Evolutionary conservation across 2,329 filamentous ascomycete genomes (phyloP).

Genomic region (Phialocephala sp.): DNA sequence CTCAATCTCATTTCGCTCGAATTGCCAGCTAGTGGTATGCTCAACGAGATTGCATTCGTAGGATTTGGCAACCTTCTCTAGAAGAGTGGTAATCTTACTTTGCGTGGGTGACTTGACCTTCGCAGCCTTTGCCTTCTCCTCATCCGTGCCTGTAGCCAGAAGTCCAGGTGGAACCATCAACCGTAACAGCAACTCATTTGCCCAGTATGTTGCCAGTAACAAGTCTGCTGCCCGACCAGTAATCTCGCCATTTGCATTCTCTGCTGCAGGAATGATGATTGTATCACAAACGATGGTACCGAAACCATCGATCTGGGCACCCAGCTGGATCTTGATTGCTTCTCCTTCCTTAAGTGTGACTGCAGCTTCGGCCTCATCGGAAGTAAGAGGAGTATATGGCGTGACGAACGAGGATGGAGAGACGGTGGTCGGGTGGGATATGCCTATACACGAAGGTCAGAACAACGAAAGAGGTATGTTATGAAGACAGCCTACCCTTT

Average conservation of each 20-base stretch:
- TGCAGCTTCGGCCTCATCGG: constrained; percentile 84
- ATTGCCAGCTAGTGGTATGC: constrained; percentile 97
- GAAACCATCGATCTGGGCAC: constrained; percentile 97
- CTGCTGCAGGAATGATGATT: constrained; percentile 71
- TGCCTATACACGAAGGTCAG: constrained; percentile 60
- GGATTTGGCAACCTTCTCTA: constrained; percentile 89
- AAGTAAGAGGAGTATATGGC: constrained; percentile 90
- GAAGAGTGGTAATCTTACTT: constrained; percentile 80
- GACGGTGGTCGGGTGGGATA: constrained; percentile 92
- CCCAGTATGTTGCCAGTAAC: constrained; percentile 88
- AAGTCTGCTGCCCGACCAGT: constrained; percentile 84
- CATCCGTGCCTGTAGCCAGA: constrained; percentile 80
- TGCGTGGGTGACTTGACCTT: constrained; percentile 84
- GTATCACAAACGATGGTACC: constrained; percentile 96
- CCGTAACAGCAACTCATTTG: constrained; percentile 91
- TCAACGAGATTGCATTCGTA: constrained; percentile 95
- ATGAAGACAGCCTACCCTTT: constrained; percentile 67
- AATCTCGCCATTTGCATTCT: constrained; percentile 62
- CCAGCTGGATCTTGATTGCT: constrained; percentile 96
- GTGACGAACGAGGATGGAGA: constrained; percentile 95
- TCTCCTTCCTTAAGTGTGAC: constrained; percentile 83
- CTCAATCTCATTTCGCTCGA: constrained; percentile 97
- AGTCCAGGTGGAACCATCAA: constrained; percentile 91
- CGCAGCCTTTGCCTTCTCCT: constrained; percentile 93
- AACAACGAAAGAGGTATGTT: constrained; percentile 34